phyloP scores from a whole-genome alignment of 257 asterid species.

The Avicennia marina region DNA sequence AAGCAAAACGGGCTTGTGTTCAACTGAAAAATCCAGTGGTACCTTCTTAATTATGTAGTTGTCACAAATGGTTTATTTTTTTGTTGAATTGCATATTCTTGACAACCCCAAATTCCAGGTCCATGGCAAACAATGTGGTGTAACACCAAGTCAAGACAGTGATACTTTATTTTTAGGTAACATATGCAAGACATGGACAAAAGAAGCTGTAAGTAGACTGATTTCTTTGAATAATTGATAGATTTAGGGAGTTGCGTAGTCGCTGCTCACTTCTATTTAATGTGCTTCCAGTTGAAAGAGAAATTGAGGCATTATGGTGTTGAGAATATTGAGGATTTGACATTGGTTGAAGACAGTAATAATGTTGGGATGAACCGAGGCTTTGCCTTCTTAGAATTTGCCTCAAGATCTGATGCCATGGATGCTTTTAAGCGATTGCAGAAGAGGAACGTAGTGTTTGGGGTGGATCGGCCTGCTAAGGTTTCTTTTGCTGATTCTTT shows the following conservation, averaged over 20 bases:
- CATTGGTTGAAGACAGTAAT: conserved; percentile 87
- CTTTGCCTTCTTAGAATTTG: conserved; percentile 89
- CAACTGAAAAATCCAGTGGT: conserved; percentile 94
- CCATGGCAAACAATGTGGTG: conserved; percentile 97
- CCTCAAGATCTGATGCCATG: conserved; percentile 94
- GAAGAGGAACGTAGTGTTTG: conserved; percentile 81
- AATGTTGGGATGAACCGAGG: conserved; percentile 77
- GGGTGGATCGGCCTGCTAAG: conserved; percentile 93
- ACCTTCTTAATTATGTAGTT: conserved; percentile 37
- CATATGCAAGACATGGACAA: conserved; percentile 92
- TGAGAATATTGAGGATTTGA: conserved; percentile 81
- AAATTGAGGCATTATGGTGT: conserved; percentile 73
- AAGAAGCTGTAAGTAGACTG: conserved; percentile 72
- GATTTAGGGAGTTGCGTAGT: not conserved
- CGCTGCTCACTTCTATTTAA: conserved; percentile 35
- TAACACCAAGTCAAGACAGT: conserved; percentile 95
- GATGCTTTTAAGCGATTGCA: conserved; percentile 95
- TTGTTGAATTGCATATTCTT: conserved; percentile 31
- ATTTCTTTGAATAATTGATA: not conserved
- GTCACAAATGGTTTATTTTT: conserved; percentile 25
- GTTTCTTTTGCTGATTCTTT: conserved; percentile 98
- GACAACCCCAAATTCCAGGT: conserved; percentile 64
- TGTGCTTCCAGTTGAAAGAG: conserved; percentile 79
- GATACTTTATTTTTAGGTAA: conserved; percentile 95
- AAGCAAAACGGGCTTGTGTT: conserved; percentile 87